Evolutionary conservation across 768 basidiomycete genomes (phyloP), one percentile per base, ranked within the genome.

Genomic region (Leucocoprinus birnbaumii): DNA sequence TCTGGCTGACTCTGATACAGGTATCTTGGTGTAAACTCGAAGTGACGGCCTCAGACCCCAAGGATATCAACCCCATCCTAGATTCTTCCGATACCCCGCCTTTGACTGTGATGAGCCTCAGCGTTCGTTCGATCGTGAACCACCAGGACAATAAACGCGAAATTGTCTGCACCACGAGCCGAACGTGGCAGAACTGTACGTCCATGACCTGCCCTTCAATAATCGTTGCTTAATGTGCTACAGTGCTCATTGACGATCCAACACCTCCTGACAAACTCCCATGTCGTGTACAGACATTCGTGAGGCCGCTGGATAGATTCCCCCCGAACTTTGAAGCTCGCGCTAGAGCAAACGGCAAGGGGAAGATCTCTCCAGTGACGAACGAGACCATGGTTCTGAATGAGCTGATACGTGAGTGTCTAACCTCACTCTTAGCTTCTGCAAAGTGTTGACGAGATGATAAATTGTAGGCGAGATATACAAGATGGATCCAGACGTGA

Each of bases 11-110:
- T 14, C 52, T 18, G 13, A 35, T 27, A 42, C 58, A 98, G 96
- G 80, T 92, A 27, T 96, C 97, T 1, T 99, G 97, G 97, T 98
- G 95, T 64, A 95, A 95, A 71, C 73, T 98, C 11, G 96, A 99
- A 71, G 88, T 83, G 16, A 85, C 83, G 0, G 89, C 94, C 5
- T 68, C 80, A 6, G 81, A 94, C 61, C 94, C 95, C 1, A 96
- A 97, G 62, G 86, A 91, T 60, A 82, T 99, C 68, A 89, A 85
- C 56, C 91, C 93, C 0, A 84, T 95, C 66, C 63, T 82, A 0
- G 91, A 95, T 48, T 77, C 80, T 3, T 31, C 31, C 31, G 91
- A 95, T 10, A 77, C 80, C 16, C 97, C 97, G 2, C 92, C 95
- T 0, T 67, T 99, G 53, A 98, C 91, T 0, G 80, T 98, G 34